These are phyloP conservation scores for Trichoderma sp. DNA, from an alignment of 2,329 filamentous ascomycete species.

Conservation along the genomic window DNA sequence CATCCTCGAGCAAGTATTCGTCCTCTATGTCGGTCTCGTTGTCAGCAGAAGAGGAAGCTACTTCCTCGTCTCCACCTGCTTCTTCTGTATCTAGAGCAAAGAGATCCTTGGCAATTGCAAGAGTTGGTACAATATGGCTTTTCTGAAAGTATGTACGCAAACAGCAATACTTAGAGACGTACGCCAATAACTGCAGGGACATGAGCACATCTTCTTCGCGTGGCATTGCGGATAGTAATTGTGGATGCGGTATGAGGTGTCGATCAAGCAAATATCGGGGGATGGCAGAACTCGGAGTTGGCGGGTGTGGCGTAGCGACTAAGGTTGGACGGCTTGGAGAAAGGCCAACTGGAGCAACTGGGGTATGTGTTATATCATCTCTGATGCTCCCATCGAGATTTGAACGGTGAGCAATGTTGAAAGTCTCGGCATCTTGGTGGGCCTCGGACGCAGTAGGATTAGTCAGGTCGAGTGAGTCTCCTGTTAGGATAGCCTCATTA, in stretches of 20 bases:
- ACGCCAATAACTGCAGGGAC: constrained; percentile 94
- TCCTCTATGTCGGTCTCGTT: constrained; percentile 66
- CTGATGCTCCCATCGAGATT: constrained; percentile 83
- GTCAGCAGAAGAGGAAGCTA: constrained; percentile 40
- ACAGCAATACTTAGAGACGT: constrained; percentile 98
- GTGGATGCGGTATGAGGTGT: constrained; percentile 66
- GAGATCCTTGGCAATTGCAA: constrained; percentile 87
- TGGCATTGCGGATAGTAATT: constrained; percentile 86
- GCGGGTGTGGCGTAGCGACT: constrained; percentile 73
- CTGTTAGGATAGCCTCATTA: constrained; percentile 75
- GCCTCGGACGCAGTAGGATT: constrained; percentile 79
- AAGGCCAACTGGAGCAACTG: constrained; percentile 67
- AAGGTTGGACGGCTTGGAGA: constrained; percentile 72
- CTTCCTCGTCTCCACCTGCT: constrained; percentile 55
- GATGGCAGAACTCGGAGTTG: constrained; percentile 68
- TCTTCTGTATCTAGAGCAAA: constrained; percentile 74
- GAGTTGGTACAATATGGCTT: constrained; percentile 87
- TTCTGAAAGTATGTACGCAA: constrained; percentile 92
- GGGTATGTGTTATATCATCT: constrained; percentile 67
- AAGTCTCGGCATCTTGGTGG: constrained; percentile 79
- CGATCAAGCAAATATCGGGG: constrained; percentile 79
- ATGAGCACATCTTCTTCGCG: constrained; percentile 97
- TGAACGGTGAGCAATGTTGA: constrained; percentile 88
- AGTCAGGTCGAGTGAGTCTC: constrained; percentile 70
- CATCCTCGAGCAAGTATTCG: constrained; percentile 88